A percentile compares a stretch with the other conserved stretches of the same genome.
phyloP scores from a whole-genome alignment of 345 rosid species.

The Dipteronia sinensis region DNA sequence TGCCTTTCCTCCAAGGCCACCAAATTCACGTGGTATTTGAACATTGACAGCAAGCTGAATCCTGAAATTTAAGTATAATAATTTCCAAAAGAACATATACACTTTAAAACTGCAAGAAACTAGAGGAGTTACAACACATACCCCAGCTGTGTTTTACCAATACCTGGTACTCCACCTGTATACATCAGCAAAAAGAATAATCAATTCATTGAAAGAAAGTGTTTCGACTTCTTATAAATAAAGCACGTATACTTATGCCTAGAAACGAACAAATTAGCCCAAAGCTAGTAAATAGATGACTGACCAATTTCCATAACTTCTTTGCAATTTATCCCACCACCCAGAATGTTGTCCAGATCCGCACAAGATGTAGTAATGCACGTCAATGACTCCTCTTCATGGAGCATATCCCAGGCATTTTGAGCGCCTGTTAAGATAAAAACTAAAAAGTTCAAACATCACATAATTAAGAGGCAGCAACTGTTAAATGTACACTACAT shows the following conservation, averaged over 20 bases:
- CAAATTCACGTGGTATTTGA: conserved; percentile 79
- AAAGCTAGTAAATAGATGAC: conserved; percentile 14
- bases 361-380: conserved; percentile 81
- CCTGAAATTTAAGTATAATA: conserved; percentile 44
- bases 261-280: background rate
- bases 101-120: conserved; percentile 6
- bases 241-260: background rate
- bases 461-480: background rate
- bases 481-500: background rate
- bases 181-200: conserved; percentile 4
- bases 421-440: conserved; percentile 53
- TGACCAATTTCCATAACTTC: conserved; percentile 95
- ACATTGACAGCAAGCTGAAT: conserved; percentile 94
- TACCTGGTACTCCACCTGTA: conserved; percentile 86
- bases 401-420: conserved; percentile 93
- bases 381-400: conserved; percentile 61
- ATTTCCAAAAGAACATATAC: conserved; percentile 3
- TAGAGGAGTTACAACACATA: conserved; percentile 33
- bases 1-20: conserved; percentile 92
- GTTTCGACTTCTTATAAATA: background rate
- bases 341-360: conserved; percentile 76
- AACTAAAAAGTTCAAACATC: conserved; percentile 15
- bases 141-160: conserved; percentile 98
- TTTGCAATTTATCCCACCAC: conserved; percentile 88
- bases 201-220: conserved; percentile 1